Evolutionary conservation across 768 basidiomycete genomes (phyloP).

Genomic region (Trametes gibbosa): DNA sequence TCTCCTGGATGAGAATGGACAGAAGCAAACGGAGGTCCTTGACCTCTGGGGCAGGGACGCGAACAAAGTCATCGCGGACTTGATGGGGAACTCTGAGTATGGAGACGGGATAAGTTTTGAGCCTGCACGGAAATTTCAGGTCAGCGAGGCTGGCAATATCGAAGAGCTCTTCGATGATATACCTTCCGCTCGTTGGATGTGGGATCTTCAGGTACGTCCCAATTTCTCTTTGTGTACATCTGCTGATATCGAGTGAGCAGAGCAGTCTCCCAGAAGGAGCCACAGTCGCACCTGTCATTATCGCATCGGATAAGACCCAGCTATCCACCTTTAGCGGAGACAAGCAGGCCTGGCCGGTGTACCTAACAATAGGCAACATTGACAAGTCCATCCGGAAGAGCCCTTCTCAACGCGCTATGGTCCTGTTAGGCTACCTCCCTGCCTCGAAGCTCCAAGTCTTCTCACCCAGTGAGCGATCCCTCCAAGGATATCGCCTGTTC

Average conservation of each 20-base stretch:
- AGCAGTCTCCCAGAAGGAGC: background rate
- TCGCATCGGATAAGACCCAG: constrained; percentile 32
- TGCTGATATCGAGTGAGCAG: background rate
- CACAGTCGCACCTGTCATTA: constrained; percentile 28
- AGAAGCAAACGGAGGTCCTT: background rate
- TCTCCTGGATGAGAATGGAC: background rate
- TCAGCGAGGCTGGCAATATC: background rate
- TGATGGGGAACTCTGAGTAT: background rate
- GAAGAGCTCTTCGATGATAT: background rate
- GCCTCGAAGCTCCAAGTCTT: constrained; percentile 29
- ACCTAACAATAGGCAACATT: constrained; percentile 34
- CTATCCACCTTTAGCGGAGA: constrained; percentile 26
- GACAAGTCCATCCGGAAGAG: constrained; percentile 19
- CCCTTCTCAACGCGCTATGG: constrained; percentile 13
- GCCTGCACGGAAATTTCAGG: background rate
- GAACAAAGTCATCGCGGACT: background rate
- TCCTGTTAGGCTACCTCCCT: constrained; percentile 32
- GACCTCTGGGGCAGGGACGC: background rate
- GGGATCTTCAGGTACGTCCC: background rate
- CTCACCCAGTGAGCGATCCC: constrained; percentile 1
- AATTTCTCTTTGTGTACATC: background rate
- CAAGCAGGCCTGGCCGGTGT: constrained; percentile 33
- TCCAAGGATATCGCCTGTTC: constrained; percentile 24
- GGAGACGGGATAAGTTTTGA: background rate
- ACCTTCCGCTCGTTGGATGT: background rate